Evolutionary conservation across 495 filamentous ascomycete species (phyloP).

Genomic region (Talaromyces thailandensis): DNA sequence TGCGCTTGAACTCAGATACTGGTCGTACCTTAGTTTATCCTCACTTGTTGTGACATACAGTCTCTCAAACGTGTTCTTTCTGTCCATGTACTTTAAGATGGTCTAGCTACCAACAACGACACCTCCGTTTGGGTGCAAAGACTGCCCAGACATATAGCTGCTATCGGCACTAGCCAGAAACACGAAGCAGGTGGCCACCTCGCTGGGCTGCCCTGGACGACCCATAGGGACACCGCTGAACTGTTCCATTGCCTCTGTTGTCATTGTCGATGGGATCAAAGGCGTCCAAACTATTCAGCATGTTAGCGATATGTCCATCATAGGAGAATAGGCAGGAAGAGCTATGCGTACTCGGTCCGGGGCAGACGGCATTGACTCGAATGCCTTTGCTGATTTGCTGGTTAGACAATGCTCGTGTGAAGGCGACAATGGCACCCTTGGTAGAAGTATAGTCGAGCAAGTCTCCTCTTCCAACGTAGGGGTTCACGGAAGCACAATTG

Average conservation of each 20-base stretch:
- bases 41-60: neutral
- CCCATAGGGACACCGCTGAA: slow-evolving; percentile 70
- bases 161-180: slow-evolving; percentile 73
- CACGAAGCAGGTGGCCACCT: slow-evolving; percentile 80
- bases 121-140: slow-evolving; percentile 62
- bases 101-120: slow-evolving; percentile 50
- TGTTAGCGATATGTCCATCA: neutral
- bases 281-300: slow-evolving; percentile 63
- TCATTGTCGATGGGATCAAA: slow-evolving; percentile 73
- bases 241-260: slow-evolving; percentile 54
- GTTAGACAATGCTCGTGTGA: slow-evolving; percentile 71
- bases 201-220: slow-evolving; percentile 65
- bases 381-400: slow-evolving; percentile 65
- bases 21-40: neutral
- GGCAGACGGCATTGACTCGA: slow-evolving; percentile 72
- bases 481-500: slow-evolving; percentile 76
- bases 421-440: slow-evolving; percentile 76
- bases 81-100: neutral
- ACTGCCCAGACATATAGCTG: slow-evolving; percentile 52
- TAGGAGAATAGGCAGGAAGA: neutral
- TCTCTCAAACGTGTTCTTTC: neutral
- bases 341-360: slow-evolving; percentile 49
- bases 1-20: neutral
- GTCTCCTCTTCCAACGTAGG: slow-evolving; percentile 73
- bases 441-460: slow-evolving; percentile 79